phyloP scores from a whole-genome alignment of 2,329 filamentous ascomycete species.

The Neofusicoccum ribis region DNA sequence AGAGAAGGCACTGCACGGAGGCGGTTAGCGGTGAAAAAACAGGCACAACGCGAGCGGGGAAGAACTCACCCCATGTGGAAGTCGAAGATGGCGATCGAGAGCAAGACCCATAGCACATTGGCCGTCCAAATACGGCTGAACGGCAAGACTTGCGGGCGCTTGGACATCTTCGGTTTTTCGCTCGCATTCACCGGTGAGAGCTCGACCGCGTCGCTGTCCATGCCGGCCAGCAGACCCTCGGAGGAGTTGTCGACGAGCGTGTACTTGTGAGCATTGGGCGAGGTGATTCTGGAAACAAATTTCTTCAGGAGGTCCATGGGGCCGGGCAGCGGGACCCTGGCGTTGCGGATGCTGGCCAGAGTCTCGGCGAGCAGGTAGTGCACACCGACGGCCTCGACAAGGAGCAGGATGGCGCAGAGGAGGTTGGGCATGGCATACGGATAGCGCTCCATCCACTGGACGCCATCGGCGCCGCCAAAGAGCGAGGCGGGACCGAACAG shows the following conservation, averaged over 20 bases:
- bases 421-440: conserved; percentile 66
- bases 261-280: background rate
- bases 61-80: conserved; percentile 60
- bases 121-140: conserved; percentile 55
- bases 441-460: conserved; percentile 61
- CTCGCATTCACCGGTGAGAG: conserved; percentile 32
- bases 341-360: conserved; percentile 24
- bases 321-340: background rate
- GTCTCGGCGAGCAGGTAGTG: conserved; percentile 63
- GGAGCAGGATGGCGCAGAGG: conserved; percentile 59
- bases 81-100: conserved; percentile 68
- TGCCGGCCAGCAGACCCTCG: conserved; percentile 25
- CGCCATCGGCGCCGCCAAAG: conserved; percentile 55
- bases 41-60: background rate
- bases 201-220: conserved; percentile 32
- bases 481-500: conserved; percentile 59
- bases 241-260: conserved; percentile 13
- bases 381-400: conserved; percentile 54
- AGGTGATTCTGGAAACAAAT: conserved; percentile 15
- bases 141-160: conserved; percentile 44
- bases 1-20: conserved; percentile 60
- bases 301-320: conserved; percentile 1
- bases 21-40: background rate
- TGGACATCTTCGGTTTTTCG: conserved; percentile 28
- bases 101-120: conserved; percentile 58